Evolutionary conservation across 1,284 basidiomycete species (phyloP), one percentile per base, ranked within the genome.

Genomic region (Cutaneotrichosporon sp.): DNA sequence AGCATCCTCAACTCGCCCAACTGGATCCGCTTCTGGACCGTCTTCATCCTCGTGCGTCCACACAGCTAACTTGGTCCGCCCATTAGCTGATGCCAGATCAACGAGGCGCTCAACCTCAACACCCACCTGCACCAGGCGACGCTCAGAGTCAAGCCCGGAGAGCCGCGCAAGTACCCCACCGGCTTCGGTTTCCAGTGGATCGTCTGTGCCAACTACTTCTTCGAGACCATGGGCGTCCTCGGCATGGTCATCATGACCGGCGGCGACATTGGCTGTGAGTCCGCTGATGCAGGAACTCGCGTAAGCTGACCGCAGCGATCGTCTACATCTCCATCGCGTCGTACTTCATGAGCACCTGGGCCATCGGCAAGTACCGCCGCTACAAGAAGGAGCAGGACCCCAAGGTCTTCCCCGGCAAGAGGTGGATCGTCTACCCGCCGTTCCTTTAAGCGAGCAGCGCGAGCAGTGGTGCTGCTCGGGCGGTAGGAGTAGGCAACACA

Each of bases 351-450:
- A 82, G 83, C 25, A 70, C 86, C 13, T 99, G 95, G 97, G 94
- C 95, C 13, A 73, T 86, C 50, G 94, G 95, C 83, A 99, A 97
- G 82, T 94, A 97, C 76, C 83, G 81, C 64, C 85, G 85, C 63
- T 99, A 99, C 82, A 92, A 88, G 83, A 92, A 89, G 75, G 95
- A 98, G 79, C 97, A 97, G 72, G 91, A 92, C 42, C 87, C 87
- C 69, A 86, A 89, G 66, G 69, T 73, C 24, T 78, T 75, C 69
- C 76, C 76, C 9, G 76, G 75, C 31, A 73, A 67, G 56, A 68
- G 76, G 62, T 78, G 75, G 72, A 65, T 77, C 56, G 56, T 58
- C 18, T 58, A 58, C 56, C 56, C 56, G 3, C 56, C 56, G 27
- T 58, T 58, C 56, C 51, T 52, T 27, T 58, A 52, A 27, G 25